These are phyloP conservation scores for Kluyveromyces sp. DNA, from an alignment of 1,139 yeast species.

Conservation along the genomic window DNA sequence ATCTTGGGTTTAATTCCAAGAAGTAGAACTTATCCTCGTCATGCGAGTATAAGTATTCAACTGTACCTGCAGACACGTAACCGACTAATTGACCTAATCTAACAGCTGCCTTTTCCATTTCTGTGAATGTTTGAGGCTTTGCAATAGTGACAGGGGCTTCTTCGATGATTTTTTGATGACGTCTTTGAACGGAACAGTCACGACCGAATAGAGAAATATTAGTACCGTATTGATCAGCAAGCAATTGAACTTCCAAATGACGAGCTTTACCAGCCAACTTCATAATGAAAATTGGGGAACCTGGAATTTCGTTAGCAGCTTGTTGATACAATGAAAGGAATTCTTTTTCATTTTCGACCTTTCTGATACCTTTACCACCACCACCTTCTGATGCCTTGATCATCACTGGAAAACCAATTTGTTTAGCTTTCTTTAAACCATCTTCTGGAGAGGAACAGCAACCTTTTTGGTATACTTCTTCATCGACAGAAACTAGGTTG, in stretches of 20 bases:
- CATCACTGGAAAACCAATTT: conserved; percentile 95
- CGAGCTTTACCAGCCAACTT: conserved; percentile 91
- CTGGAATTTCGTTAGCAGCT: conserved; percentile 92
- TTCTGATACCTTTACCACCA: conserved; percentile 98
- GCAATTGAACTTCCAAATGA: conserved; percentile 88
- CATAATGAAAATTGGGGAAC: conserved; percentile 94
- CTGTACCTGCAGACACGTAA: conserved; percentile 98
- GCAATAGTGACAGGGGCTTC: conserved; percentile 97
- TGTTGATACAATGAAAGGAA: conserved; percentile 68
- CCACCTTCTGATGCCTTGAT: conserved; percentile 98
- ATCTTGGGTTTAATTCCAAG: conserved; percentile 92
- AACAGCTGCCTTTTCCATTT: conserved; percentile 96
- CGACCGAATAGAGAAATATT: conserved; percentile 90
- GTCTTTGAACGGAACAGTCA: conserved; percentile 96
- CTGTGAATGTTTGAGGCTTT: conserved; percentile 69
- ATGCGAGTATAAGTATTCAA: conserved; percentile 90
- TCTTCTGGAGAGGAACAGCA: conserved; percentile 83
- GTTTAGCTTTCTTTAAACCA: conserved; percentile 73
- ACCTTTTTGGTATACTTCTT: conserved; percentile 74
- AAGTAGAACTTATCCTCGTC: conserved; percentile 92
- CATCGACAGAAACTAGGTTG: conserved; percentile 82
- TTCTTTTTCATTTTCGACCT: conserved; percentile 71
- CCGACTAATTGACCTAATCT: conserved; percentile 94
- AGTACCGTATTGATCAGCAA: conserved; percentile 94
- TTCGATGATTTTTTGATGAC: conserved; percentile 93